Evolutionary conservation across 345 rosid species (phyloP), one percentile per base, ranked within the genome.

Genomic region (Trapa incisa): DNA sequence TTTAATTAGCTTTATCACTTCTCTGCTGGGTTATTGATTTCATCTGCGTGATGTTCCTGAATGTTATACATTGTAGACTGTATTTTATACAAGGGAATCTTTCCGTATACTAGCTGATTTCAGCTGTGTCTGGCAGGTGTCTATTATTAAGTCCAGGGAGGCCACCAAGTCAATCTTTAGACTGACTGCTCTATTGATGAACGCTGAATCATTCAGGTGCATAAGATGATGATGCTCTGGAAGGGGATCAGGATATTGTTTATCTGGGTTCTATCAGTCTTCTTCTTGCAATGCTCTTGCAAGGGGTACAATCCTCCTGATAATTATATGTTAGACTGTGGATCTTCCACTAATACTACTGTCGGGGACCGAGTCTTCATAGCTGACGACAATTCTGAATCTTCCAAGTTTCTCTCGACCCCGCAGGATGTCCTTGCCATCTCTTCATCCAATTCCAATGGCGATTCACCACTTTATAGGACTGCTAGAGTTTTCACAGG

Each of bases 271-370:
- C 71, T 75, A 45, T 75, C 74, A 36, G 29, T 83, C 71, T 66
- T 81, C 74, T 79, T 70, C 75, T 68, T 83, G 70, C 74, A 69
- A 73, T 74, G 71, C 64, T 74, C 80, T 54, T 86, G 75, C 63
- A 41, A 60, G 71, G 96, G 89, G 67, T 92, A 81, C 78, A 48
- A 58, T 63, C 98, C 97, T 33, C 64, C 67, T 37, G 85, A 93
- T 70, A 88, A 81, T 71, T 86, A 87, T 73, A 89, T 88, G 67
- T 75, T 93, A 68, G 84, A 93, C 70, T 88, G 92, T 78, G 97
- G 96, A 80, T 93, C 96, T 36, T 72, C 48, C 73, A 78, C 73
- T 69, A 82, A 88, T 65, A 77, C 85, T 54, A 79, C 80, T 0
- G 81, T 81, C 1, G 84, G 78, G 17, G 68, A 57, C 70, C 89